These are phyloP conservation scores for Babesia sp. DNA, from an alignment of 169 alveolate genomes.

Conservation along the genomic window DNA sequence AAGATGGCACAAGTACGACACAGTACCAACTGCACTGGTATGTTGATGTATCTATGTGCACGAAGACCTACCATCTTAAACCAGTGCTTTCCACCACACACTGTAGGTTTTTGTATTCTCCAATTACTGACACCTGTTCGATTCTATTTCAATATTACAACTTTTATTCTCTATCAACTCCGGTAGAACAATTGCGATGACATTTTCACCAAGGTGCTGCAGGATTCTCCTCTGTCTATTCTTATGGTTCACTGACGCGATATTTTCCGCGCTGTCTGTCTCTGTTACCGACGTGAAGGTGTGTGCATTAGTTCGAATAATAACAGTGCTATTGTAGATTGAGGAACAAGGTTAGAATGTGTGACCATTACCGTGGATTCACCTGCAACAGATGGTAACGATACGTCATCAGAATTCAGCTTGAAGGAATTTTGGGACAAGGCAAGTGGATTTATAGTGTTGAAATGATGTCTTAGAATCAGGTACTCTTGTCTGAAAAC, in stretches of 20 bases:
- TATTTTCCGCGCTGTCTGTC: neutral
- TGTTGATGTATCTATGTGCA: neutral
- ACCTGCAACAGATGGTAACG: conserved; percentile 14
- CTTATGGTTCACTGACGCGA: conserved; percentile 4
- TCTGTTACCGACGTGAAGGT: conserved; percentile 21
- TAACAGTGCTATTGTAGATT: neutral
- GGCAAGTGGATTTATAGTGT: conserved; percentile 8
- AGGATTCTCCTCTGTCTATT: conserved; percentile 22
- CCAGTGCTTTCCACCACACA: neutral
- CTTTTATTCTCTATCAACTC: no score
- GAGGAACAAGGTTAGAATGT: conserved; percentile 20
- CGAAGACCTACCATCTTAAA: neutral
- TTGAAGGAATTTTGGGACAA: conserved; percentile 54
- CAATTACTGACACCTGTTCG: neutral
- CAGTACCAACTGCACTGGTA: neutral
- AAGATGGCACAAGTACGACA: no score
- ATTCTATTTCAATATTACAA: no score
- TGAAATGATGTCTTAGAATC: conserved; percentile 24
- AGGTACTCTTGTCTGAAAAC: conserved; percentile 49
- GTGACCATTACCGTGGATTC: no score
- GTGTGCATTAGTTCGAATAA: neutral
- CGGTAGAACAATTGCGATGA: neutral
- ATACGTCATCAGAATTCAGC: conserved; percentile 13
- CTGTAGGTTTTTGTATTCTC: neutral
- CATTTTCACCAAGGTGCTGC: conserved; percentile 2